Percentiles rank a stretch among this genome's conserved stretches.
phyloP scores from a whole-genome alignment of 2,329 filamentous ascomycete species.

The Calonectria honghensis region DNA sequence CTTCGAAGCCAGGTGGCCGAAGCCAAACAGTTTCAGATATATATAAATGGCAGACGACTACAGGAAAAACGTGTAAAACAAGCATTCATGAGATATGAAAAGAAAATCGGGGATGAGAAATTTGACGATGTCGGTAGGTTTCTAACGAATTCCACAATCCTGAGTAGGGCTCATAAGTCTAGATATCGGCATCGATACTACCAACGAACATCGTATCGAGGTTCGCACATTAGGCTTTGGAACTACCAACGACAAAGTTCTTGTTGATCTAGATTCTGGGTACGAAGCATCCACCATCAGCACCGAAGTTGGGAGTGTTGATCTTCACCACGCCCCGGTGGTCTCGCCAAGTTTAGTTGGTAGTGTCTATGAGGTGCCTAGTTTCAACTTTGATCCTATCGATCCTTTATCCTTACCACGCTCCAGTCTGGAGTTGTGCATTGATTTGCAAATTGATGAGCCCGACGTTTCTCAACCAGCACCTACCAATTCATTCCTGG shows the following conservation, averaged over 20 bases:
- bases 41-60: not conserved
- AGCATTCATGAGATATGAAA: not conserved
- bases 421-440: not conserved
- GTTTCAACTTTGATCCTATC: not conserved
- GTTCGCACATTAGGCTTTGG: not conserved
- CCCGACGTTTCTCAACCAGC: not conserved
- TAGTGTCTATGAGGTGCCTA: too few species aligned
- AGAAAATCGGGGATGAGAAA: not conserved
- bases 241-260: not conserved
- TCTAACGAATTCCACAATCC: not conserved
- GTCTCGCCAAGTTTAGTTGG: not conserved
- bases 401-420: not conserved
- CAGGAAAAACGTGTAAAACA: not conserved
- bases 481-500: not conserved
- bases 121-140: not conserved
- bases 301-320: not conserved
- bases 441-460: not conserved
- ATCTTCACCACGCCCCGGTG: not conserved
- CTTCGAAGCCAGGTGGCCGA: not conserved
- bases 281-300: not conserved
- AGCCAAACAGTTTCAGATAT: not conserved
- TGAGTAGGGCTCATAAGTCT: not conserved
- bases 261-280: not conserved
- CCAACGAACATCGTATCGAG: not conserved
- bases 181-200: not conserved